Evolutionary conservation across 169 alveolate species (phyloP).

Genomic region (Cryptosporidium meleagridis): DNA sequence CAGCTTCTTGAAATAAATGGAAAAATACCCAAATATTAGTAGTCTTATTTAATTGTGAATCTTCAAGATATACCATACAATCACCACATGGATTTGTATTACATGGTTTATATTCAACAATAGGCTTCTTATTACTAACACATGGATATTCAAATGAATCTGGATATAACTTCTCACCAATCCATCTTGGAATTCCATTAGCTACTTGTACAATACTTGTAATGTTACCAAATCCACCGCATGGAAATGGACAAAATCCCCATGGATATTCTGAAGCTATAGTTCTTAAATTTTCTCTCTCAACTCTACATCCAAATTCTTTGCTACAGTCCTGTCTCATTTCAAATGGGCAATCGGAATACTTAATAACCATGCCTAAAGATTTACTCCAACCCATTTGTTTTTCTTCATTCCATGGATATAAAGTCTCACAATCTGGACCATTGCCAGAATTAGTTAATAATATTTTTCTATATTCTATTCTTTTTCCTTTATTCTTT

Average conservation of each 20-base stretch:
- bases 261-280: conserved; percentile 75
- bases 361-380: conserved; percentile 64
- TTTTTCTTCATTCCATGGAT: conserved; percentile 66
- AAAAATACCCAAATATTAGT: conserved; percentile 70
- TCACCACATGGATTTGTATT: conserved; percentile 67
- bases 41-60: conserved; percentile 19
- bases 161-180: conserved; percentile 71
- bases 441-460: conserved; percentile 61
- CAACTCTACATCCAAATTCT: conserved; percentile 71
- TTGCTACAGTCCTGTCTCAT: conserved; percentile 28
- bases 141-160: conserved; percentile 67
- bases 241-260: conserved; percentile 74
- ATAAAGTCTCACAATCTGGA: conserved; percentile 43
- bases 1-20: conserved; percentile 71
- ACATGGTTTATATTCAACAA: conserved; percentile 65
- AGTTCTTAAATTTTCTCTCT: conserved; percentile 66
- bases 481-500: conserved; percentile 48
- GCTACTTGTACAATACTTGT: conserved; percentile 73
- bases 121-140: conserved; percentile 66
- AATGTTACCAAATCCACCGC: conserved; percentile 73
- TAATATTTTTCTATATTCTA: conserved; percentile 50
- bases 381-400: conserved; percentile 53
- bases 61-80: conserved; percentile 71
- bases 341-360: conserved; percentile 36
- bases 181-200: conserved; percentile 71